Percentiles rank a stretch among this genome's conserved stretches.
Evolutionary conservation across 805 yeast species (phyloP).

Genomic region (Candida ficus): DNA sequence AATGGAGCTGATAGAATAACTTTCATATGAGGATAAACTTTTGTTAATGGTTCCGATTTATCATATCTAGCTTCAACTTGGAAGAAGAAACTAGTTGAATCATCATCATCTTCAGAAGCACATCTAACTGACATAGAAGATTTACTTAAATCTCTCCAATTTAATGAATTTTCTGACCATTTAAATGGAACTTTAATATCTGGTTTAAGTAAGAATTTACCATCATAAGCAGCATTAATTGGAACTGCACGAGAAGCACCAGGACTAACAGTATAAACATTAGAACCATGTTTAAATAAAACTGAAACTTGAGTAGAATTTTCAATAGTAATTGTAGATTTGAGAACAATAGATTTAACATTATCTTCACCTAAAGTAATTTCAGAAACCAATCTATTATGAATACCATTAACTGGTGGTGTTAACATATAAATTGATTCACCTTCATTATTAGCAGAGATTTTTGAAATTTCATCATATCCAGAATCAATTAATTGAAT

Average conservation of each 20-base stretch:
- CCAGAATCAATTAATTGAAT: conserved; percentile 52
- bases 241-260: conserved; percentile 67
- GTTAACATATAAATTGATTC: conserved; percentile 65
- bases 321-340: conserved; percentile 67
- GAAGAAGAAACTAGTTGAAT: conserved; percentile 51
- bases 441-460: conserved; percentile 78
- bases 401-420: conserved; percentile 60
- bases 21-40: conserved; percentile 79
- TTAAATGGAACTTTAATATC: conserved; percentile 45
- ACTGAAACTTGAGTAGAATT: conserved; percentile 57
- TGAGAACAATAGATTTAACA: conserved; percentile 70
- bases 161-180: conserved; percentile 62
- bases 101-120: conserved; percentile 33
- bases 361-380: conserved; percentile 66
- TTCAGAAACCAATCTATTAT: conserved; percentile 71
- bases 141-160: conserved; percentile 58
- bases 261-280: conserved; percentile 42
- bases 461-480: conserved; percentile 47
- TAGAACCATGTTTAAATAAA: conserved; percentile 28
- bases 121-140: conserved; percentile 59
- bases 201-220: conserved; percentile 59
- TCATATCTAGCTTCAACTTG: conserved; percentile 68
- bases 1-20: conserved; percentile 79
- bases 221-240: conserved; percentile 57
- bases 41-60: conserved; percentile 61